Evolutionary conservation across 805 yeast genomes (phyloP), one percentile per base, ranked within the genome.

Genomic region (Kluyveromyces nonfermentans): DNA sequence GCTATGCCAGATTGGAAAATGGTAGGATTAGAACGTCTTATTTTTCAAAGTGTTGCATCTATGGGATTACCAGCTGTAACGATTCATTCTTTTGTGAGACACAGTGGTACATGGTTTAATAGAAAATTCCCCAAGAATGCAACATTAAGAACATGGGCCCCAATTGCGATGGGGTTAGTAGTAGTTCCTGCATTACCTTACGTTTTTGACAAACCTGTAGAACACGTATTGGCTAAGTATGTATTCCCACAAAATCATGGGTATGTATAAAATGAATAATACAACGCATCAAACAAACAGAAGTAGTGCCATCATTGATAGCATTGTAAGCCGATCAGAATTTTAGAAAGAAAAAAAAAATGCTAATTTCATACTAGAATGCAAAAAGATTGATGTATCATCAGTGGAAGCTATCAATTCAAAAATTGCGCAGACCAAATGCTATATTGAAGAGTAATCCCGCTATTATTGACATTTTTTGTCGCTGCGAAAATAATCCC

Each of bases 31-130:
- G 80, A 85, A 59, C 73, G 94, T 59, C 88, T 85, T n/a, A 54
- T 84, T 20, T 85, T 85, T 68, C 95, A 85, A 62, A 71, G 82
- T 50, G 70, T 85, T 49, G 95, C 95, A 2, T 78, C 86, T 37
- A 85, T 85, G 93, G 90, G 85, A 14, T 69, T 85, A 35, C 95
- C 95, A 8, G 94, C 94, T 2, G 78, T 84, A 62, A 85, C 95
- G 5, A 85, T 85, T 53, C 95, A 85, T 59, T 72, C 83, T 2
- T 68, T 80, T 5, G 95, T 85, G 34, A 72, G 81, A 51, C 83
- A 84, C 57, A 77, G 87, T 1, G 80, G 85, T 2, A 44, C 66
- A 17, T 63, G 78, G 25, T 77, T 85, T 59, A 54, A 60, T 46
- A 79, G 79, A 59, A 77, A 79, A 57, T 60, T 73, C 41, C 49